Conservation (phyloP, 2,329 filamentous ascomycete species). For the Xylaria sp. region DNA sequence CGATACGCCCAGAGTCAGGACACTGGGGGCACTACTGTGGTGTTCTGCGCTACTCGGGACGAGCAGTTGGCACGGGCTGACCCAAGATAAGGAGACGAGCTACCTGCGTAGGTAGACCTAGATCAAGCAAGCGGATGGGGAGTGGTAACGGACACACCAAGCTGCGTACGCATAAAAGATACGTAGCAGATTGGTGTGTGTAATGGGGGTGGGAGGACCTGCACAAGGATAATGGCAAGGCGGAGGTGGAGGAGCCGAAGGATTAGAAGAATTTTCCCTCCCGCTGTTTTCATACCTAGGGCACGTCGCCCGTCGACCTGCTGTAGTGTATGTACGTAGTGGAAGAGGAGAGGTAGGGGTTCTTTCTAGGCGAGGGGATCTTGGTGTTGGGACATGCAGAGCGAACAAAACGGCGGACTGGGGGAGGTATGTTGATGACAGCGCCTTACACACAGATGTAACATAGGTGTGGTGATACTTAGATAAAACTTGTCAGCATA, state of each 20-base stretch:
- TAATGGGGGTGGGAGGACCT: conserved; percentile 27
- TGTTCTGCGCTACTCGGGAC: conserved; percentile 9
- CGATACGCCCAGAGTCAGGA: conserved; percentile 17
- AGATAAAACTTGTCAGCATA: not conserved
- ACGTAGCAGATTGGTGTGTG: conserved; percentile 16
- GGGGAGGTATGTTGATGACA: conserved; percentile 11
- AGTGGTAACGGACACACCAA: conserved; percentile 20
- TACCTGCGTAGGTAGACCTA: conserved; percentile 5
- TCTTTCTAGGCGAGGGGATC: conserved; percentile 23
- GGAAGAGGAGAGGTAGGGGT: conserved; percentile 12
- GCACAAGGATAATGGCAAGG: conserved; percentile 36
- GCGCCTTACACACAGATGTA: conserved; percentile 14
- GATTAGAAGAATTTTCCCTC: conserved; percentile 33
- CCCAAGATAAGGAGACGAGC: conserved; percentile 12
- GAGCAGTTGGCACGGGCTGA: conserved; percentile 16
- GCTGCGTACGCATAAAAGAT: conserved; percentile 1
- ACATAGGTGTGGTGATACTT: not conserved
- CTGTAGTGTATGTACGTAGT: conserved; percentile 3
- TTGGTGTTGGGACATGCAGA: conserved; percentile 27
- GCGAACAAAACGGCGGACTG: conserved; percentile 3
- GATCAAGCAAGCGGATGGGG: conserved; percentile 2
- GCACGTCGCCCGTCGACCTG: conserved; percentile 5
- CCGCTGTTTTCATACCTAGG: not conserved
- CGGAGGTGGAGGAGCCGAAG: conserved; percentile 45
- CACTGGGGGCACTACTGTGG: not conserved